Evolutionary conservation across 164 flowering plant species (phyloP).

Genomic region (Vitis cinerea): DNA sequence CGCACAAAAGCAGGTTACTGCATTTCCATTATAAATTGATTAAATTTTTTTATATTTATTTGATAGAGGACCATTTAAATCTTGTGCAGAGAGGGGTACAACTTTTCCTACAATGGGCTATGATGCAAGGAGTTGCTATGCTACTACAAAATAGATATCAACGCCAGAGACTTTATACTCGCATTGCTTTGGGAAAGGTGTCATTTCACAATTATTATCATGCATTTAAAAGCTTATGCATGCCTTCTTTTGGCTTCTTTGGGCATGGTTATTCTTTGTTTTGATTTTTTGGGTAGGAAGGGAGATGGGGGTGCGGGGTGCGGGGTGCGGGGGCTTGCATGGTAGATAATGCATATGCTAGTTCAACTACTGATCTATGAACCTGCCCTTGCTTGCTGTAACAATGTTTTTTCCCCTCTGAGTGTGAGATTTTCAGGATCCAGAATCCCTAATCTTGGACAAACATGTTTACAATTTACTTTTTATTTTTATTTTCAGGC

Average conservation of each 20-base stretch:
- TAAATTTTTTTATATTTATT: not conserved
- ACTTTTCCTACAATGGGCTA: slow-evolving; percentile 90
- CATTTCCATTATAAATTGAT: not conserved
- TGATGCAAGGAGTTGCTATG: slow-evolving; percentile 99
- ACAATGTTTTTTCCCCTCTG: not conserved
- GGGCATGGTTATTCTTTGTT: not conserved
- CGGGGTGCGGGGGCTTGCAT: too few species aligned
- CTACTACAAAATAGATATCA: slow-evolving; percentile 95
- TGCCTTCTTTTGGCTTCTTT: too few species aligned
- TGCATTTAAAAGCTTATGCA: not conserved
- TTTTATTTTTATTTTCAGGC: slow-evolving; percentile 50
- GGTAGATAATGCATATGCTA: too few species aligned
- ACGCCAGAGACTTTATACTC: slow-evolving; percentile 93
- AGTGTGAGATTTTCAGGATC: not conserved
- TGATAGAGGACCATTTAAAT: not conserved
- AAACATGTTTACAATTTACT: not conserved
- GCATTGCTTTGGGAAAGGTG: slow-evolving; percentile 98
- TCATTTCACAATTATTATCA: not conserved
- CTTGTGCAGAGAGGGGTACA: slow-evolving; percentile 76
- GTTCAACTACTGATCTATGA: too few species aligned
- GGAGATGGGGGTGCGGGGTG: too few species aligned
- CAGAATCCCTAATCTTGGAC: not conserved
- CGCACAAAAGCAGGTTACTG: slow-evolving; percentile 76
- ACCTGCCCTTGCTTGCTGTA: not conserved
- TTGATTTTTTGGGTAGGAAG: not conserved